Percentiles rank a stretch among this genome's conserved stretches.
phyloP scores from a whole-genome alignment of 1,139 yeast genomes.

The Geotrichum aggregatum region DNA sequence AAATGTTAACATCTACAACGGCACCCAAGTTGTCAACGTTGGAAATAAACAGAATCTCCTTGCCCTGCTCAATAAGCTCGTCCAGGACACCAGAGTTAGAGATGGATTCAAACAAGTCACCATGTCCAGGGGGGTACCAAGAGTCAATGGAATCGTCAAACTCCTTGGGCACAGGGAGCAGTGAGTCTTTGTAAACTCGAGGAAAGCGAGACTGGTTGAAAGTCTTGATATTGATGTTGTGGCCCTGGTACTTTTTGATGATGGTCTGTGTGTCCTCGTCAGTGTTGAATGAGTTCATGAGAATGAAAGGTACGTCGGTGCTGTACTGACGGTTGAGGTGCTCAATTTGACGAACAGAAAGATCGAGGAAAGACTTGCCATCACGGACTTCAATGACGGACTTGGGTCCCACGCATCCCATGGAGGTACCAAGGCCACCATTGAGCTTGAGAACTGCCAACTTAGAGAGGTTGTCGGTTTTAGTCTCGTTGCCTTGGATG shows the following conservation, averaged over 20 bases:
- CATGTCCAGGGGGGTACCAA: constrained; percentile 99
- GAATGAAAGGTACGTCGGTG: constrained; percentile 88
- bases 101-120: constrained; percentile 90
- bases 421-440: constrained; percentile 97
- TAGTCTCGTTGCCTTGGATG: constrained; percentile 36
- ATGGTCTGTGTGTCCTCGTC: constrained; percentile 93
- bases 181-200: constrained; percentile 87
- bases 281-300: constrained; percentile 98
- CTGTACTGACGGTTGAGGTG: constrained; percentile 85
- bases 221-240: constrained; percentile 89
- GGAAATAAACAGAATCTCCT: constrained; percentile 90
- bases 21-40: constrained; percentile 99
- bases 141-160: constrained; percentile 70
- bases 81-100: constrained; percentile 90
- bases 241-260: constrained; percentile 94
- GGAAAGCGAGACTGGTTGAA: constrained; percentile 97
- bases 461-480: constrained; percentile 60
- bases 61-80: constrained; percentile 83
- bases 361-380: constrained; percentile 93
- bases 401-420: constrained; percentile 99
- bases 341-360: constrained; percentile 94
- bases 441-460: constrained; percentile 92
- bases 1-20: constrained; percentile 85
- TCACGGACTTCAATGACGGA: constrained; percentile 97
- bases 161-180: constrained; percentile 85